Evolutionary conservation across 495 filamentous ascomycete genomes (phyloP).

Genomic region (Neurospora sublineolata): DNA sequence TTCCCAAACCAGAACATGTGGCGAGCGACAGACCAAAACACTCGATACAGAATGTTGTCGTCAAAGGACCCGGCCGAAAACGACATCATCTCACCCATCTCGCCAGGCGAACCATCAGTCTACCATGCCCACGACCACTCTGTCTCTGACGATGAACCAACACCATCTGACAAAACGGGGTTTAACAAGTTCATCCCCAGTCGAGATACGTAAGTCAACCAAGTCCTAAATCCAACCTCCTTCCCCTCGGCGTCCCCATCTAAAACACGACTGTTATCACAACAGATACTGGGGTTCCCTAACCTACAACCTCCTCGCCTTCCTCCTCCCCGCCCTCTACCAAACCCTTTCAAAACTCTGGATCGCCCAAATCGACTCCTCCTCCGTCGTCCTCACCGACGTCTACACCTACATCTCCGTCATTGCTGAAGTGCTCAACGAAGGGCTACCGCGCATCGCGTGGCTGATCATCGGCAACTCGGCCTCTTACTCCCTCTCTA

Average conservation of each 20-base stretch:
- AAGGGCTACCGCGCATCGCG: slow-evolving; percentile 57
- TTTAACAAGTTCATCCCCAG: neutral
- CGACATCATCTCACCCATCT: neutral
- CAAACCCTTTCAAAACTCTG: slow-evolving; percentile 60
- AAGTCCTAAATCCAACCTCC: neutral
- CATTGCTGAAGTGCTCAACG: slow-evolving; percentile 59
- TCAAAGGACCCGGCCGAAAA: neutral
- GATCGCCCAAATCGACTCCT: slow-evolving; percentile 58
- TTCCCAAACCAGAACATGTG: neutral
- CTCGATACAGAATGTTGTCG: neutral
- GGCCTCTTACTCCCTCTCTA: slow-evolving; percentile 36
- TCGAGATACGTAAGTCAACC: neutral
- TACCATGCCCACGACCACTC: neutral
- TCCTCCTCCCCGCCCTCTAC: slow-evolving; percentile 59
- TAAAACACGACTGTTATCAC: neutral
- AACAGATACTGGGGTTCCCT: slow-evolving; percentile 43
- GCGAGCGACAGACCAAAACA: neutral
- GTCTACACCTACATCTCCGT: slow-evolving; percentile 47
- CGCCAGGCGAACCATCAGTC: neutral
- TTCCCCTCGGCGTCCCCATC: neutral
- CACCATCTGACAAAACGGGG: neutral
- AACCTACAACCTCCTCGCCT: slow-evolving; percentile 51
- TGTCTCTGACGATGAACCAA: neutral
- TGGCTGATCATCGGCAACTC: slow-evolving; percentile 63
- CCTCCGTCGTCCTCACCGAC: slow-evolving; percentile 57